phyloP scores from a whole-genome alignment of 148 eudicot genomes.

The Chenopodium formosanum region DNA sequence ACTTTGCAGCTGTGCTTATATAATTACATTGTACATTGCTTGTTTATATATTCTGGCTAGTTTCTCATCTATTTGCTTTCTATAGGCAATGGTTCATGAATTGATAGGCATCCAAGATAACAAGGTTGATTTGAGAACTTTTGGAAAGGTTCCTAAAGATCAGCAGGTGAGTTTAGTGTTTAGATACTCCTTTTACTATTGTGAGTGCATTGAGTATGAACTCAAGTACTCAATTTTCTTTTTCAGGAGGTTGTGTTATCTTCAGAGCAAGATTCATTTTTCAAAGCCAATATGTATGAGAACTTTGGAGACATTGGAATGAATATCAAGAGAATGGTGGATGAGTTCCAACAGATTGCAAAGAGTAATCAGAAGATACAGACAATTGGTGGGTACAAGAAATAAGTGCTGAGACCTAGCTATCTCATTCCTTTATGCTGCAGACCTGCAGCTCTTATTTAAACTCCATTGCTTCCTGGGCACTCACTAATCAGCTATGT shows the following conservation, averaged over 20 bases:
- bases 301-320: slow-evolving; percentile 98
- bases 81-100: slow-evolving; percentile 96
- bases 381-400: slow-evolving; percentile 69
- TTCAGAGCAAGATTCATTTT: slow-evolving; percentile 92
- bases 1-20: slow-evolving; percentile 14
- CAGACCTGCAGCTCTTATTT: not conserved
- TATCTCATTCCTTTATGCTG: slow-evolving; percentile 1
- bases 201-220: slow-evolving; percentile 4
- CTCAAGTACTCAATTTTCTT: slow-evolving; percentile 6
- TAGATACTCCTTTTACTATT: not conserved
- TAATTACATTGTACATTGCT: not conserved
- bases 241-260: slow-evolving; percentile 89
- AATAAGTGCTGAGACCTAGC: not conserved
- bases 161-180: slow-evolving; percentile 61
- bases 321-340: slow-evolving; percentile 94
- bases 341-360: slow-evolving; percentile 92
- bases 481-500: not conserved
- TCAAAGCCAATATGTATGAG: slow-evolving; percentile 90
- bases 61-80: slow-evolving; percentile 15
- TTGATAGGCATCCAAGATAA: slow-evolving; percentile 91
- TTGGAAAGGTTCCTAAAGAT: slow-evolving; percentile 70
- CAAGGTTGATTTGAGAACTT: slow-evolving; percentile 77
- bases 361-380: slow-evolving; percentile 97
- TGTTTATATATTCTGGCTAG: slow-evolving; percentile 15
- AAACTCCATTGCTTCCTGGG: not conserved